phyloP scores from a whole-genome alignment of 352 stramenopile genomes.

The Halophytophthora polymorphica region DNA sequence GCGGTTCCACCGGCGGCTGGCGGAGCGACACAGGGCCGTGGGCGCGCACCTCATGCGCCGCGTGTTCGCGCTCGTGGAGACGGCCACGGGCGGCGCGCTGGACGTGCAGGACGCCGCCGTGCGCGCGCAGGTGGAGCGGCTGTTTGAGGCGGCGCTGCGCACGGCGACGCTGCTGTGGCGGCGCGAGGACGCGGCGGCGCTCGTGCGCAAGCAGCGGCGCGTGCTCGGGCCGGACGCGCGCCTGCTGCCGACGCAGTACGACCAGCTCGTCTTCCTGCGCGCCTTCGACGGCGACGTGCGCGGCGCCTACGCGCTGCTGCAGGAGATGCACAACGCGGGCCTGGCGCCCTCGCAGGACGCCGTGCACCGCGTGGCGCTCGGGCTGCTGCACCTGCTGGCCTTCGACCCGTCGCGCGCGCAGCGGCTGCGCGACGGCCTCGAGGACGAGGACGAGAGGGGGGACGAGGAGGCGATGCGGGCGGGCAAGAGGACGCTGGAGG shows the following conservation, averaged over 20 bases:
- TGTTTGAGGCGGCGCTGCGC: constrained; percentile 60
- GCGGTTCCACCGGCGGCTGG: constrained; percentile 54
- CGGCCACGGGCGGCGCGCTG: constrained; percentile 19
- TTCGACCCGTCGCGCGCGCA: constrained; percentile 10
- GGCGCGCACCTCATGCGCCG: constrained; percentile 63
- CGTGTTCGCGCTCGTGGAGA: constrained; percentile 57
- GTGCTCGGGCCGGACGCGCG: constrained; percentile 23
- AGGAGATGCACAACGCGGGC: constrained; percentile 82
- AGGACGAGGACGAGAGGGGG: constrained; percentile 2
- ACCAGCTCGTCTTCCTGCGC: constrained; percentile 65
- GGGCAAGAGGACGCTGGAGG: too few relatives aligned
- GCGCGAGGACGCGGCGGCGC: constrained; percentile 43
- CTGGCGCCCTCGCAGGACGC: constrained; percentile 57
- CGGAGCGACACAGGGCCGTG: constrained; percentile 40
- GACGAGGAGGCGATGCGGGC: constrained; percentile 2
- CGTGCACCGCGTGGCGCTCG: constrained; percentile 71
- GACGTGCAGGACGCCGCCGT: constrained; percentile 13
- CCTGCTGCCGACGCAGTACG: constrained; percentile 49
- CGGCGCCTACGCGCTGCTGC: constrained; percentile 55
- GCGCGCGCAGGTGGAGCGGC: constrained; percentile 37
- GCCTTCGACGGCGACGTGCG: constrained; percentile 45
- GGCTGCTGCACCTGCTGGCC: constrained; percentile 44
- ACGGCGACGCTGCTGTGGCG: constrained; percentile 60
- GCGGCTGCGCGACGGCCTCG: background rate
- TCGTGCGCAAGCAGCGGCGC: constrained; percentile 55